Evolutionary conservation across 2,329 filamentous ascomycete genomes (phyloP), one percentile per base, ranked within the genome.

Genomic region (Apiospora rasikravindrae): DNA sequence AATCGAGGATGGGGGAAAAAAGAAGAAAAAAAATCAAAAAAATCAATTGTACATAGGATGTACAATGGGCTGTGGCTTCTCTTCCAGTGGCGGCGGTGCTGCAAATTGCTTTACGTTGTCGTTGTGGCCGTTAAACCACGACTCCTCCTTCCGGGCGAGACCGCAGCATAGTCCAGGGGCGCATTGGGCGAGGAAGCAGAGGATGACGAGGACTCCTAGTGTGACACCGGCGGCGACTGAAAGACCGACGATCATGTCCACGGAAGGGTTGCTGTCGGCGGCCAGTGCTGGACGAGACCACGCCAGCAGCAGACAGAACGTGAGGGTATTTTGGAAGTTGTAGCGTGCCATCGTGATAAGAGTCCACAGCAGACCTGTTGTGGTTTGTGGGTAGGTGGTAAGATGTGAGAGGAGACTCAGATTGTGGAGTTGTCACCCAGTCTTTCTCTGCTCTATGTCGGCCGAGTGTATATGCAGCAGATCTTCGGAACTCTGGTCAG

Each of bases 121-220:
- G 11, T 64, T 64, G 57, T 33, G 22, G 33, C 33, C 57, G 57
- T 64, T 40, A 22, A 64, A 64, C 57, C 57, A 64, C 57, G 57
- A n/a, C 57, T 64, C 57, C 19, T 64, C 57, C 33, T 64, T 64
- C 19, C 57, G 57, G 16, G 19, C 57, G 19, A 33, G 57, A 33
- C 57, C 57, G 19, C 57, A 64, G 57, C 57, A 64, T 11, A 64
- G 33, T 22, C 33, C 57, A 11, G 57, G 57, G 57, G 37, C 78
- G 19, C 73, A 79, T 57, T 77, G 78, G 26, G 78, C 76, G 11
- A 74, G 24, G 29, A 74, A 68, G 42, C 78, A 79, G 33, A 79
- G 61, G 14, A 79, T 13, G 26, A 74, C 72, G 24, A 77, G 70
- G 13, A 73, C 53, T 1, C 71, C 73, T 16, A 77, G 69, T 1